These are phyloP conservation scores for Colletotrichum sublineola DNA, from an alignment of 2,329 filamentous ascomycete genomes.

Conservation along the genomic window DNA sequence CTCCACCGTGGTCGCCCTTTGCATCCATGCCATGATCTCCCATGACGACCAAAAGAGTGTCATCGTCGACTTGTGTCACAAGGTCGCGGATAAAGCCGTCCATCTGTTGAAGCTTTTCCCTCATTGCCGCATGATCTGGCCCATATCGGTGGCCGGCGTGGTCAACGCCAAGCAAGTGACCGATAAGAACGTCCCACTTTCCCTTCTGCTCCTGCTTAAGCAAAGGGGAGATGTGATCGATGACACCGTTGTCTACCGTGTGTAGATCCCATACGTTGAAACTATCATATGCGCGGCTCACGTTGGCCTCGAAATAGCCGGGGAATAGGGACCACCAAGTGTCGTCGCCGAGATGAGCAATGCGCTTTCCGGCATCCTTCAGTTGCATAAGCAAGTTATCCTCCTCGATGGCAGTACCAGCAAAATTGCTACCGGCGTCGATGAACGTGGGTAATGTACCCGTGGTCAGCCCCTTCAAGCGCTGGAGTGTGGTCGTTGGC, in stretches of 20 bases:
- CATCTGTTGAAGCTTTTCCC: conserved; percentile 92
- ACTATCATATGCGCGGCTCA: conserved; percentile 92
- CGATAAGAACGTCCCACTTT: conserved; percentile 95
- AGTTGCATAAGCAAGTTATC: conserved; percentile 81
- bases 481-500: conserved; percentile 91
- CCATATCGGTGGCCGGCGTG: conserved; percentile 97
- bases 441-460: conserved; percentile 95
- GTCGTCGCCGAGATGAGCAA: conserved; percentile 97
- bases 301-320: conserved; percentile 88
- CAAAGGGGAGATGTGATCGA: conserved; percentile 89
- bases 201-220: conserved; percentile 73
- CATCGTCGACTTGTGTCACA: conserved; percentile 79
- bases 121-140: conserved; percentile 93
- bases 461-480: conserved; percentile 93
- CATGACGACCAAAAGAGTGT: conserved; percentile 93
- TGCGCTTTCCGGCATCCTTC: conserved; percentile 74
- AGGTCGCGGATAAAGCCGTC: conserved; percentile 81
- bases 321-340: conserved; percentile 97
- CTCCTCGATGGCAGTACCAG: conserved; percentile 94
- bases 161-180: conserved; percentile 94
- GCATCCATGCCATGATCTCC: conserved; percentile 99
- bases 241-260: conserved; percentile 95
- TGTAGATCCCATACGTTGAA: conserved; percentile 99
- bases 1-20: conserved; percentile 98
- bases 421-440: conserved; percentile 94